A percentile compares a stretch with the other conserved stretches of the same genome.
These are phyloP conservation scores for Chaetomiaceae sp. DNA, from an alignment of 2,329 filamentous ascomycete genomes.

Conservation along the genomic window DNA sequence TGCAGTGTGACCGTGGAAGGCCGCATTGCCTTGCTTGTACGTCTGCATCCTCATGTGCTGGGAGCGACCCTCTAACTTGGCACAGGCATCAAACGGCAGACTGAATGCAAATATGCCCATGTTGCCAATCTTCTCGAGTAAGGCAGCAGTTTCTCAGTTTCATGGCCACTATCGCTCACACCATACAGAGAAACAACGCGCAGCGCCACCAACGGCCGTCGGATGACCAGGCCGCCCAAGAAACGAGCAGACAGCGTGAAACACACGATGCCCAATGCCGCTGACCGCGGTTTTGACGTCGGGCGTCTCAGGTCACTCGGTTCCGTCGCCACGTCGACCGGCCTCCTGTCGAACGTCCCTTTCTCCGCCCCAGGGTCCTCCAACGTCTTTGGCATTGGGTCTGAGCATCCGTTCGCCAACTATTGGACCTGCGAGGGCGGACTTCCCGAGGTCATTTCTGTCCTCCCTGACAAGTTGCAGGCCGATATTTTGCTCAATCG, in stretches of 20 bases:
- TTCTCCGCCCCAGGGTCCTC: slow-evolving; percentile 65
- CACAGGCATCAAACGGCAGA: slow-evolving; percentile 67
- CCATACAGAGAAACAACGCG: slow-evolving; percentile 49
- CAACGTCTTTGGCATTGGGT: slow-evolving; percentile 75
- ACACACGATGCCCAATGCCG: slow-evolving; percentile 47
- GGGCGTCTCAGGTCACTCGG: slow-evolving; percentile 43
- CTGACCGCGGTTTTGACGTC: slow-evolving; percentile 45
- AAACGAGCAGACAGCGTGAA: slow-evolving; percentile 41
- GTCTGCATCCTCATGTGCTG: slow-evolving; percentile 28
- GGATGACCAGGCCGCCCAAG: slow-evolving; percentile 53
- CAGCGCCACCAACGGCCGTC: slow-evolving; percentile 45
- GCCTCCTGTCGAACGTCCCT: slow-evolving; percentile 65
- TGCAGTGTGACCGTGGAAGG: slow-evolving; percentile 66
- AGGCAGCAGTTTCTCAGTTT: too few relatives aligned
- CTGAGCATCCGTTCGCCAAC: slow-evolving; percentile 73
- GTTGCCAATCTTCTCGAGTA: slow-evolving; percentile 73
- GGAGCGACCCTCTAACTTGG: too few relatives aligned
- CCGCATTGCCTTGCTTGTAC: slow-evolving; percentile 62
- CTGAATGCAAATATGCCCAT: slow-evolving; percentile 66
- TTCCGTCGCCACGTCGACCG: slow-evolving; percentile 50
- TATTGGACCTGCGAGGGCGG: slow-evolving; percentile 80
- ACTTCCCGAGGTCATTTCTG: slow-evolving; percentile 65
- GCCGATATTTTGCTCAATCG: slow-evolving; percentile 61
- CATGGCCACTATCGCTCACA: background rate
- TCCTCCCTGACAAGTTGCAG: slow-evolving; percentile 69